These are phyloP conservation scores for Massariosphaeria phaeospora DNA, from an alignment of 495 filamentous ascomycete species.

Conservation along the genomic window DNA sequence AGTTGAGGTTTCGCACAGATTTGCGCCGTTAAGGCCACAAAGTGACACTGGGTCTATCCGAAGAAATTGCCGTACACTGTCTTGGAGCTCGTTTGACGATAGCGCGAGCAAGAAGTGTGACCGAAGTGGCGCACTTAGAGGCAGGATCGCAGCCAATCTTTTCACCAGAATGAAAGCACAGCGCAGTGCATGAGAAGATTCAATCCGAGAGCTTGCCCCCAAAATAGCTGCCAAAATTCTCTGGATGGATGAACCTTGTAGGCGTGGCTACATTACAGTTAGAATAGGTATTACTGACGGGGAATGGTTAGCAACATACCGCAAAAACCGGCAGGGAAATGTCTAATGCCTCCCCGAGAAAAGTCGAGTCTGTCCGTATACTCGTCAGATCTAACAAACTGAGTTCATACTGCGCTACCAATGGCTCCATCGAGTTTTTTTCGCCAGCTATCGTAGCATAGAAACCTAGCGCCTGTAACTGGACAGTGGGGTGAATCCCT, in stretches of 20 bases:
- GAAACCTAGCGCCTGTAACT: constrained; percentile 34
- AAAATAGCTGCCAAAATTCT: neutral
- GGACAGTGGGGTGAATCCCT: constrained; percentile 42
- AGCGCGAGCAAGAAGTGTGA: constrained; percentile 5
- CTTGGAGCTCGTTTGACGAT: constrained; percentile 8
- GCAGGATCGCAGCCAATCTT: neutral
- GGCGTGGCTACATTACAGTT: constrained; percentile 1
- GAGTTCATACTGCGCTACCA: constrained; percentile 3
- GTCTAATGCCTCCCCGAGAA: constrained; percentile 16
- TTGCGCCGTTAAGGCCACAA: no score
- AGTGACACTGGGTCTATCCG: no score
- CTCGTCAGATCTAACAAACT: neutral
- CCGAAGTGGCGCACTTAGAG: neutral
- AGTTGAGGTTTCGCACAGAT: neutral
- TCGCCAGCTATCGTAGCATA: constrained; percentile 11
- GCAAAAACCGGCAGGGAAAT: constrained; percentile 20
- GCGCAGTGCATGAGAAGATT: neutral
- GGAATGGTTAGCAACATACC: constrained; percentile 1
- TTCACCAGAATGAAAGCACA: constrained; percentile 5
- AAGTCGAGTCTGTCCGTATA: neutral
- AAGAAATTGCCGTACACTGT: constrained; percentile 7
- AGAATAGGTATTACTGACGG: neutral
- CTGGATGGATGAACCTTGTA: neutral
- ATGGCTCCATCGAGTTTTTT: neutral
- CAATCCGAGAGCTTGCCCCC: neutral